These are phyloP conservation scores for Isoetes taiwanensis DNA, from an alignment of 75 land plant genomes.

Conservation along the genomic window DNA sequence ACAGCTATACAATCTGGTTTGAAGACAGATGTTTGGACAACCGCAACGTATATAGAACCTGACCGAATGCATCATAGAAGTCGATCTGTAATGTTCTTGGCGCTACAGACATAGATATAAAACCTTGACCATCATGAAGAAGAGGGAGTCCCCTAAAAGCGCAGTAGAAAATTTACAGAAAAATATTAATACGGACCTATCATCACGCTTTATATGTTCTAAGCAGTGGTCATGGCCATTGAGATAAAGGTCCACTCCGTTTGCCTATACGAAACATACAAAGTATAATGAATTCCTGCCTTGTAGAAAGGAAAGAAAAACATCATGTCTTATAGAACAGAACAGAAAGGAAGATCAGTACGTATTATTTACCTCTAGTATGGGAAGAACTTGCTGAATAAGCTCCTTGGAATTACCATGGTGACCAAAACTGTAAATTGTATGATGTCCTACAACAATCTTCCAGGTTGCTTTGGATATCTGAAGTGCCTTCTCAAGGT, in stretches of 20 bases:
- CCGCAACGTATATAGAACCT: constrained; percentile 25
- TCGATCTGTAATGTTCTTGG: constrained; percentile 5
- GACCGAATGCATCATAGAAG: constrained; percentile 59
- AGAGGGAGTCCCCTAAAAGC: constrained; percentile 28
- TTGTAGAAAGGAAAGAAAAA: neutral
- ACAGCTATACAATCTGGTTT: too few species aligned
- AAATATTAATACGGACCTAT: constrained; percentile 32
- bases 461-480: constrained; percentile 77
- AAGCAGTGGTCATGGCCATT: constrained; percentile 98
- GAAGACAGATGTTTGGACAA: too few species aligned
- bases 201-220: constrained; percentile 50
- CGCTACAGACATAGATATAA: constrained; percentile 48
- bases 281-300: neutral
- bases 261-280: constrained; percentile 18
- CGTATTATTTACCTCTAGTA: constrained; percentile 62
- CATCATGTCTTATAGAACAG: neutral
- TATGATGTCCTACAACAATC: constrained; percentile 87
- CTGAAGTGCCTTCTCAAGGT: constrained; percentile 38
- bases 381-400: constrained; percentile 42
- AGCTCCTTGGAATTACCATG: constrained; percentile 76
- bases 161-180: neutral
- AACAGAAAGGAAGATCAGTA: neutral
- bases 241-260: constrained; percentile 64
- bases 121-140: constrained; percentile 81
- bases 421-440: constrained; percentile 62